Evolutionary conservation across 2,329 filamentous ascomycete genomes (phyloP), one percentile per base, ranked within the genome.

Genomic region (Colletotrichum caudatum): DNA sequence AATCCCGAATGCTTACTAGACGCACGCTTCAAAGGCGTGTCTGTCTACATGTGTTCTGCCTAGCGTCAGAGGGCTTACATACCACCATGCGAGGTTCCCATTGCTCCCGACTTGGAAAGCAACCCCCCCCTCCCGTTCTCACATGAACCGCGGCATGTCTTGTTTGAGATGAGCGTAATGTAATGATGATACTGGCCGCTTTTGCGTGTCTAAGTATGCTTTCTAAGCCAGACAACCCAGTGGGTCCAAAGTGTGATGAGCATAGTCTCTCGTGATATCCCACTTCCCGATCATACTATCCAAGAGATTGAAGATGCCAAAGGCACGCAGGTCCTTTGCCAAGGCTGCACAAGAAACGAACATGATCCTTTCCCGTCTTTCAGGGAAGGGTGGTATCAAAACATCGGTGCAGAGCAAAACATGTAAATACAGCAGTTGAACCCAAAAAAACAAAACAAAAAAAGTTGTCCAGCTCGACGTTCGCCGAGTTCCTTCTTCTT

Each of bases 331-430:
- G 56, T 48, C 46, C 54, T 59, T 51, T 18, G 23, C 57, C 46
- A 35, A 51, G 46, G 33, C 54, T n/a, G 59, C 37, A 63, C 29
- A 64, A 60, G 69, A 69, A 69, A 9, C 35, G 65, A 72, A 69
- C 65, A 69, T 56, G 60, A 69, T 72, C 20, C 54, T 64, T 7
- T 41, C 66, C 66, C 59, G 29, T 59, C 65, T 69, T 44, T 29
- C 39, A 26, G 59, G 66, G 60, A 53, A 54, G 67, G 54, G 66
- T 72, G 69, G 66, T 72, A 72, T 72, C 69, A 69, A 60, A 69
- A 56, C 65, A 72, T 41, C 39, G 35, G 37, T 60, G 53, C n/a
- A 41, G 61, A 64, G 11, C 46, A 69, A 37, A 59, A 59, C 39
- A 56, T 44, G 20, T 65, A 70, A 59, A 44, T 54, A 48, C 67